Evolutionary conservation across 306 rosid species (phyloP).

Genomic region (Vicia faba): DNA sequence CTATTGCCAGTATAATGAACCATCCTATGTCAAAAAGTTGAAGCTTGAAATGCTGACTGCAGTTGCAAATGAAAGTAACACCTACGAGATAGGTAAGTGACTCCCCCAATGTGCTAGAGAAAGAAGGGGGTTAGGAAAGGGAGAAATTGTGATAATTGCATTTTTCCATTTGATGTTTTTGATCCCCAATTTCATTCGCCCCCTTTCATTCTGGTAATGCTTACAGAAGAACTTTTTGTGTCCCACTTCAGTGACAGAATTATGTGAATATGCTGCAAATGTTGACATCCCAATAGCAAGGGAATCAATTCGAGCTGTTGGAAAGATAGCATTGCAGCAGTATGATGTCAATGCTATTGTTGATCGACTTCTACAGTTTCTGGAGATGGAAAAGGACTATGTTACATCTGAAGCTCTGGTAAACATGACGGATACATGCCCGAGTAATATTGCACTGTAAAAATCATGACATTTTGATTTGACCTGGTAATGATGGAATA

Average conservation of each 20-base stretch:
- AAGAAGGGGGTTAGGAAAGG: slow-evolving; percentile 5
- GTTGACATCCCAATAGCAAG: slow-evolving; percentile 99
- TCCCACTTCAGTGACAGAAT: slow-evolving; percentile 82
- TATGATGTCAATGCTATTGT: slow-evolving; percentile 99
- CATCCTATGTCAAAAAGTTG: slow-evolving; percentile 95
- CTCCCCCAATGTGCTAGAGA: slow-evolving; percentile 21
- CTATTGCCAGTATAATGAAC: slow-evolving; percentile 99
- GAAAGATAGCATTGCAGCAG: slow-evolving; percentile 97
- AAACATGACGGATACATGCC: slow-evolving; percentile 40
- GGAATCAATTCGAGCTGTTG: slow-evolving; percentile 99
- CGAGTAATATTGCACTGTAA: slow-evolving; percentile 3
- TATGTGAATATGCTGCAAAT: slow-evolving; percentile 99
- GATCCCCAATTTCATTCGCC: slow-evolving; percentile 24
- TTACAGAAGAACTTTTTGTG: slow-evolving; percentile 40
- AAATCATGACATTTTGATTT: slow-evolving; percentile 19
- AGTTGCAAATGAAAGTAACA: slow-evolving; percentile 97
- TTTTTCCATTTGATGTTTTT: slow-evolving; percentile 20
- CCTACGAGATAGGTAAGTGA: slow-evolving; percentile 87
- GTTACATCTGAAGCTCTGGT: slow-evolving; percentile 99
- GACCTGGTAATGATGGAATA: slow-evolving; percentile 21
- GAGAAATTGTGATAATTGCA: slow-evolving; percentile 24
- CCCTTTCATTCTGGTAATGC: slow-evolving; percentile 29
- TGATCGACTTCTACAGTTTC: slow-evolving; percentile 97
- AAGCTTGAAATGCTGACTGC: slow-evolving; percentile 99
- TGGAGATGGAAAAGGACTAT: slow-evolving; percentile 99